Percentiles rank a stretch among this genome's conserved stretches.
Evolutionary conservation across 768 basidiomycete genomes (phyloP).

Genomic region (Termitomyces sp.): DNA sequence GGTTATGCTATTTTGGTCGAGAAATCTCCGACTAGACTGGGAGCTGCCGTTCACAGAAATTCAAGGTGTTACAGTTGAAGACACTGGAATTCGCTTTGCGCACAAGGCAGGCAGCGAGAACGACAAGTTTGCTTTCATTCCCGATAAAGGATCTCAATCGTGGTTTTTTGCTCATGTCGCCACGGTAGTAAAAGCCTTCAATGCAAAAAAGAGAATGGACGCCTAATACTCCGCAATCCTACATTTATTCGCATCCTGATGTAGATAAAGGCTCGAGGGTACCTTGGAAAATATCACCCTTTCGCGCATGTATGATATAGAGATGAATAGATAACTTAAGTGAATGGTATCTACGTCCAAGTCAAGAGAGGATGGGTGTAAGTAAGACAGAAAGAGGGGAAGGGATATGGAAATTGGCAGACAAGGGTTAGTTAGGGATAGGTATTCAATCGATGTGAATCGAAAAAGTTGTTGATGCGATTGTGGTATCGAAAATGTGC

Average conservation of each 20-base stretch:
- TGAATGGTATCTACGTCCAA: background rate
- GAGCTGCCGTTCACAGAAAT: slow-evolving; percentile 85
- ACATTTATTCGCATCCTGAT: background rate
- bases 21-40: slow-evolving; percentile 83
- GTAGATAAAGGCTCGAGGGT: background rate
- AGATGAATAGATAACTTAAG: slow-evolving; percentile 7
- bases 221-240: slow-evolving; percentile 12
- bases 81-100: slow-evolving; percentile 84
- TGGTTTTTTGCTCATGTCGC: slow-evolving; percentile 83
- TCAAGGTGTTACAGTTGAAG: slow-evolving; percentile 83
- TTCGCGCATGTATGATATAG: slow-evolving; percentile 8
- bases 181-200: slow-evolving; percentile 71
- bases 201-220: slow-evolving; percentile 70
- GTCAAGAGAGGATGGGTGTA: background rate
- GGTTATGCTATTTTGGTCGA: slow-evolving; percentile 81
- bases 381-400: background rate
- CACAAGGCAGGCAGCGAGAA: slow-evolving; percentile 72
- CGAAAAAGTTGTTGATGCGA: background rate
- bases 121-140: slow-evolving; percentile 72
- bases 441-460: background rate
- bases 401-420: background rate
- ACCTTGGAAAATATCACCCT: background rate
- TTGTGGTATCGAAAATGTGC: background rate
- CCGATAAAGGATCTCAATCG: slow-evolving; percentile 65
- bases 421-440: background rate